Percentiles rank a stretch among this genome's conserved stretches.
phyloP scores from a whole-genome alignment of 148 eudicot genomes.

The Hydrangea macrophylla region DNA sequence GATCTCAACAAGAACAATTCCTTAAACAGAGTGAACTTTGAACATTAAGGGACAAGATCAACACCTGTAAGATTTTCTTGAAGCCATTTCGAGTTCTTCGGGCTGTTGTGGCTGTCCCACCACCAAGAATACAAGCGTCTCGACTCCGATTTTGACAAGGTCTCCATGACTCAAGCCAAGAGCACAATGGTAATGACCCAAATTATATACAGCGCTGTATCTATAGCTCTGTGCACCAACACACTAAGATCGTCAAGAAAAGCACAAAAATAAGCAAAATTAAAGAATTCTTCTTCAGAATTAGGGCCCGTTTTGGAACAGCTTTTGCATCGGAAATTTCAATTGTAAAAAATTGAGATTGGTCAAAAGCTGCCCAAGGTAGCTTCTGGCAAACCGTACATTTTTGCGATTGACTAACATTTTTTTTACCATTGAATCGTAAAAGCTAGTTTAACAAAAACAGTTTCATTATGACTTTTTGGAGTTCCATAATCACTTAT shows the following conservation, averaged over 20 bases:
- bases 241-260: constrained; percentile 7
- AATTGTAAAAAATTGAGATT: too few species aligned
- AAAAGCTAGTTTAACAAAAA: too few species aligned
- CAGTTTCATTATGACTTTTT: too few species aligned
- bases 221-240: too few species aligned
- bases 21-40: neutral
- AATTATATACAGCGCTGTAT: constrained; percentile 4
- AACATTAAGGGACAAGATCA: neutral
- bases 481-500: too few species aligned
- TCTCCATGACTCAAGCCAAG: constrained; percentile 46
- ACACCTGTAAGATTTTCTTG: constrained; percentile 64
- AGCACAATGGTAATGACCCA: constrained; percentile 25
- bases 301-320: too few species aligned
- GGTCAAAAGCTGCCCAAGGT: too few species aligned
- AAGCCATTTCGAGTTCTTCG: constrained; percentile 69
- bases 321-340: too few species aligned
- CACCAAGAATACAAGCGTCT: constrained; percentile 69
- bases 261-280: neutral
- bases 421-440: too few species aligned
- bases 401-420: too few species aligned
- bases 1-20: neutral
- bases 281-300: neutral
- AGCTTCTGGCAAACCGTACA: too few species aligned
- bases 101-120: constrained; percentile 73
- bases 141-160: constrained; percentile 42